Evolutionary conservation across 192 early-diverging fungal genomes (phyloP).

Genomic region (Coemansia sp.): DNA sequence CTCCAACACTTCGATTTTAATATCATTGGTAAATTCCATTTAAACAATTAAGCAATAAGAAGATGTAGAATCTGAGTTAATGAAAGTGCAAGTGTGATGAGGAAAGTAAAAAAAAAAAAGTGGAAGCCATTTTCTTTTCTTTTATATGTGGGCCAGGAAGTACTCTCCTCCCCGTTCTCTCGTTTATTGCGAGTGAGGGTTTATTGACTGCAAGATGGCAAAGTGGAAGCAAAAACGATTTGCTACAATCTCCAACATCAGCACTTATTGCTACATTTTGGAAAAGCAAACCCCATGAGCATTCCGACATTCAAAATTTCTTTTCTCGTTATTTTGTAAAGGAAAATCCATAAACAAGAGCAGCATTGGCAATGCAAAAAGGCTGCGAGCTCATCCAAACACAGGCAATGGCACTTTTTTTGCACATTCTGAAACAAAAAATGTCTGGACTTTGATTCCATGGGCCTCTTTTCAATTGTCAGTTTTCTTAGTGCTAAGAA

Average conservation of each 20-base stretch:
- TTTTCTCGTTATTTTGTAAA: no score
- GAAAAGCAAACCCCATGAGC: background rate
- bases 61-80: background rate
- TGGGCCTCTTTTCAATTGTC: no score
- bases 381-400: no score
- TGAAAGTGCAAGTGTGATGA: background rate
- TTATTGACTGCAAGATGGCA: background rate
- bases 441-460: no score
- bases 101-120: background rate
- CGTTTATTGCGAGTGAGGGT: background rate
- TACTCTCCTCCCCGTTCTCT: background rate
- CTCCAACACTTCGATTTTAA: no score
- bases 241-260: background rate
- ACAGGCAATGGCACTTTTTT: no score
- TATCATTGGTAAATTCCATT: no score
- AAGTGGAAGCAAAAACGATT: background rate
- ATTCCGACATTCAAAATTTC: rapidly evolving
- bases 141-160: background rate
- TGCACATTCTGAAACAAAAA: no score
- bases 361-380: no score
- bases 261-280: background rate
- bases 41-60: background rate
- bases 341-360: background rate
- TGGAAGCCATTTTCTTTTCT: background rate
- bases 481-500: no score